Base-by-base conservation (phyloP, 2,329 filamentous ascomycete genomes). In the Ceratocystis albifundus region DNA sequence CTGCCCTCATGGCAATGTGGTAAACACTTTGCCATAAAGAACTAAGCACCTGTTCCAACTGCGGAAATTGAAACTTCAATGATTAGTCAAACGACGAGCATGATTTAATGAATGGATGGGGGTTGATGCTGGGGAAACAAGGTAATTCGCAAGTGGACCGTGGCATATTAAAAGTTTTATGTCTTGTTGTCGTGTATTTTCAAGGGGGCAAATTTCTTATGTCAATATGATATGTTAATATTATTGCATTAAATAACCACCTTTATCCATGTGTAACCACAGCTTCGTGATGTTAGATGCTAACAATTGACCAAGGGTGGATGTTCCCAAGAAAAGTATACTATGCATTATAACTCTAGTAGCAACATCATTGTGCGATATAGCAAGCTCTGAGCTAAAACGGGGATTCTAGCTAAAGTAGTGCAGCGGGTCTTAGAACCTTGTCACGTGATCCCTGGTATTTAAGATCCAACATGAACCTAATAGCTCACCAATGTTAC, bases 211-310 rank as follows among this genome's bases (percentile, higher is more conserved):
- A 7, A 55, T 55, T 64, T 64, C 12, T 64, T 55, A 64, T 55
- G 62, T 55, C 46, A 64, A 64, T 64, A 64, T 64, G 62, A 32
- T 64, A 53, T 53, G 46, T 64, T 53, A 53, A 55, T 53, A 41
- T 41, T 41, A 64, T 22, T 53, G 48, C 8, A 53, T 53, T 7
- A 32, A 64, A 59, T 59, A 59, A 36, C 25, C 20, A n/a, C 6
- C 2, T 17, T 41, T 17, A 44, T 44, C 25, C 6, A 22, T 22
- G 10, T 55, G 20, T 53, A 53, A 10, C 15, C 10, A 1, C 2
- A 53, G 7, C 25, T 28, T 28, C 8, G 0, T 3, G 48, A 10
- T 41, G 4, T 41, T 41, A 3, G 3, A 3, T 41, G 12, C 10
- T 41, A 1, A 4, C 36, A 3, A 41, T 4, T 41, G 36, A 3